Evolutionary conservation across 2,329 filamentous ascomycete species (phyloP), one percentile per base, ranked within the genome.

Genomic region (Fusarium sp.): DNA sequence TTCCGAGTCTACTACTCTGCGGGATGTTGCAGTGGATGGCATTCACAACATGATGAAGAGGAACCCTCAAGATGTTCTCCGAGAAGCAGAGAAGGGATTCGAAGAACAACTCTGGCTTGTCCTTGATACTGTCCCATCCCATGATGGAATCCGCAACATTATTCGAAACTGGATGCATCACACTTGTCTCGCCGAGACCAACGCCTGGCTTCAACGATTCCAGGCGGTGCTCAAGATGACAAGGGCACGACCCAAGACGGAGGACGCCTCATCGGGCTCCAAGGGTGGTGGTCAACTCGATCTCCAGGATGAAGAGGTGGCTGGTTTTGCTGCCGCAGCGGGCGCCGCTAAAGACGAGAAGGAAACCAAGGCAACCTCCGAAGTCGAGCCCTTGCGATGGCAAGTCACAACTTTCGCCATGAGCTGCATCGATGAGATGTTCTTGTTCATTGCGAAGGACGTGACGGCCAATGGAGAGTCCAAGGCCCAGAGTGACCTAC

Each of bases 11-110:
- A 81, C 85, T 5, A 86, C 91, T 18, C 86, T 98, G 38, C 87
- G 91, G 58, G 90, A 94, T 74, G 90, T 91, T 68, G 93, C 94
- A 2, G 87, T 97, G 11, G 92, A 96, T 76, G 95, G 94, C 1
- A 82, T 99, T 0, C 94, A 97, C 75, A 97, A 96, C 68, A 85
- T 98, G 34, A 98, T 99, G 94, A 95, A 97, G 79, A 87, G 93
- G 50, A 91, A 97, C 75, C 92, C 95, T 0, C 88, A 91, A 64
- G 91, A 94, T 67, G 93, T 98, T 9, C 86, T 97, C 18, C 82
- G 86, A 49, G 90, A 90, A 5, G 93, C 93, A 4, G 87, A 91
- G 10, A 84, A 88, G 27, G 92, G 92, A 0, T 88, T 99, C 18
- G 95, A 97, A 77, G 93, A 97, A 71, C 90, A 96, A 65, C 83